Evolutionary conservation across 345 rosid species (phyloP).

Genomic region (Eucalyptus pauciflora): DNA sequence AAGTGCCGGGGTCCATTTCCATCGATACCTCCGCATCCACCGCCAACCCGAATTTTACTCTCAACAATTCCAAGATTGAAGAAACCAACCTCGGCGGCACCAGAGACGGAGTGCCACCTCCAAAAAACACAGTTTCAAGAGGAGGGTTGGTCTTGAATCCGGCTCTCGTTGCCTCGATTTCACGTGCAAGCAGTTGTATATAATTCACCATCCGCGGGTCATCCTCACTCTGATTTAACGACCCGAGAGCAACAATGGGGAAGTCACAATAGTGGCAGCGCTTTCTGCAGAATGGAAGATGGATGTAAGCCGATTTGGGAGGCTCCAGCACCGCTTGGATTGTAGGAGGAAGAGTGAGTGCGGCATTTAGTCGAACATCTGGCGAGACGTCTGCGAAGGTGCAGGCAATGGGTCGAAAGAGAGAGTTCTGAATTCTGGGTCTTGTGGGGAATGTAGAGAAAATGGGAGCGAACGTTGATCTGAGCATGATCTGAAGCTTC

Average conservation of each 20-base stretch:
- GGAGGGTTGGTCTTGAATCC: conserved; percentile 19
- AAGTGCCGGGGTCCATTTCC: conserved; percentile 99
- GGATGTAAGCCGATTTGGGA: conserved; percentile 74
- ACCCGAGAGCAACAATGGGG: conserved; percentile 79
- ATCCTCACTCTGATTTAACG: conserved; percentile 25
- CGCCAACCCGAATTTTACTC: conserved; percentile 48
- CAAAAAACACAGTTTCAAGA: conserved; percentile 69
- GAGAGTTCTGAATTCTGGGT: conserved; percentile 9
- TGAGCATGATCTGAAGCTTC: conserved; percentile 24
- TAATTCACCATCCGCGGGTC: conserved; percentile 69
- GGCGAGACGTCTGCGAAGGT: conserved; percentile 11
- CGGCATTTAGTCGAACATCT: conserved; percentile 68
- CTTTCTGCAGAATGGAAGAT: conserved; percentile 94
- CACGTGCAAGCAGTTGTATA: conserved; percentile 36
- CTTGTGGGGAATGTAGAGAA: conserved; percentile 32
- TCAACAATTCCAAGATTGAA: conserved; percentile 45
- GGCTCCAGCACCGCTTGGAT: conserved; percentile 13
- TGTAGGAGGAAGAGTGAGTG: conserved; percentile 20
- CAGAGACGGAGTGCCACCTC: conserved; percentile 95
- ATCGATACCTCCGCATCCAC: conserved; percentile 68
- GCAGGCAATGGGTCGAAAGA: not conserved
- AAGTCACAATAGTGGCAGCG: conserved; percentile 94
- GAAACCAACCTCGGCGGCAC: conserved; percentile 71
- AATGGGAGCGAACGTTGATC: conserved; percentile 41
- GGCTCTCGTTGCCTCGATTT: conserved; percentile 40